These are phyloP conservation scores for Pisolithus thermaeus DNA, from an alignment of 1,284 basidiomycete species.

Conservation along the genomic window DNA sequence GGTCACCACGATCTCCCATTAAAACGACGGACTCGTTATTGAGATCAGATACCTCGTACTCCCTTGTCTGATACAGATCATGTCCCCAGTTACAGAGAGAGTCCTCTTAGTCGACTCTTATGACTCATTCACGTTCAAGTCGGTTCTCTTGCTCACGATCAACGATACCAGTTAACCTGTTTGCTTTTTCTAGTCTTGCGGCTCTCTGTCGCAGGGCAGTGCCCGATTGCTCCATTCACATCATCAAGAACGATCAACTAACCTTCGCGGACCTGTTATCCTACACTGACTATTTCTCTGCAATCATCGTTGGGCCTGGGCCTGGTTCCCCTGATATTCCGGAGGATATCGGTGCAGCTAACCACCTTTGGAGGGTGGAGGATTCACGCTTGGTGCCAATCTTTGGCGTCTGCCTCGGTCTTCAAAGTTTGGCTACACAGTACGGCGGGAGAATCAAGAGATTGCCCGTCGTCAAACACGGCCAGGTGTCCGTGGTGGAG, in stretches of 20 bases:
- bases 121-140: constrained; percentile 86
- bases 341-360: constrained; percentile 62
- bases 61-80: constrained; percentile 5
- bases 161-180: constrained; percentile 2
- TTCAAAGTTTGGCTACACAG: constrained; percentile 83
- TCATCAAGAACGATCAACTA: constrained; percentile 26
- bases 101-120: constrained; percentile 77
- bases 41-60: not conserved
- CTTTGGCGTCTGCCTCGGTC: constrained; percentile 88
- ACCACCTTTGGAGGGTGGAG: constrained; percentile 58
- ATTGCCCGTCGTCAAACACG: constrained; percentile 68
- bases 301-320: constrained; percentile 71
- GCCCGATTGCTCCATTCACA: constrained; percentile 53
- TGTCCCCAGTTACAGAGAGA: constrained; percentile 23
- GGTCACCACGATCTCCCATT: too few species aligned
- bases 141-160: constrained; percentile 21
- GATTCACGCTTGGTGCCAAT: constrained; percentile 57
- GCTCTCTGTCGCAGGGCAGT: constrained; percentile 53
- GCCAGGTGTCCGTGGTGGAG: constrained; percentile 66
- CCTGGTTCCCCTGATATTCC: constrained; percentile 70
- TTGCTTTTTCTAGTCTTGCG: constrained; percentile 44
- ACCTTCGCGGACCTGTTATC: constrained; percentile 37
- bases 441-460: constrained; percentile 60
- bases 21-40: not conserved
- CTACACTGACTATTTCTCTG: constrained; percentile 46